Percentiles rank a stretch among this genome's conserved stretches.
These are phyloP conservation scores for Lomentospora prolificans DNA, from an alignment of 2,329 filamentous ascomycete genomes.

Conservation along the genomic window DNA sequence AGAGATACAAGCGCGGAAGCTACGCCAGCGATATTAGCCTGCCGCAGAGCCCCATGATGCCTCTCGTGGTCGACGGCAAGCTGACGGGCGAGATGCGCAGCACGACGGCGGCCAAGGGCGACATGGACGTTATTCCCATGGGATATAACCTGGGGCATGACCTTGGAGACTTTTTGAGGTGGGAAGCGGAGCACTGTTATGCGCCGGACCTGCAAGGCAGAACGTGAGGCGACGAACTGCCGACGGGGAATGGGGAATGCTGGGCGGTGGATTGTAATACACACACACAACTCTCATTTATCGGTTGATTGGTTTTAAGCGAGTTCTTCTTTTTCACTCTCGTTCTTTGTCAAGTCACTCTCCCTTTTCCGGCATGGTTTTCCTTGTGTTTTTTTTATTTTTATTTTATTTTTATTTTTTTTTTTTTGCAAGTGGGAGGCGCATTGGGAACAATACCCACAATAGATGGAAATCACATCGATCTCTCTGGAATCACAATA, in stretches of 20 bases:
- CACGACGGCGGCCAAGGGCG: slow-evolving; percentile 16
- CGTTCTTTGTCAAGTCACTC: not conserved
- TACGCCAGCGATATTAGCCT: slow-evolving; percentile 26
- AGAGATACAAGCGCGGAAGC: slow-evolving; percentile 19
- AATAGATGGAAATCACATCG: too few relatives aligned
- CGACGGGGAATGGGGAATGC: too few relatives aligned
- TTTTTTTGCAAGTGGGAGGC: too few relatives aligned
- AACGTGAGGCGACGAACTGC: not conserved
- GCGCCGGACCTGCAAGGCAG: slow-evolving; percentile 18
- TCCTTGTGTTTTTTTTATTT: not conserved
- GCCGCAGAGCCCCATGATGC: slow-evolving; percentile 39
- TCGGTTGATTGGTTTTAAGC: slow-evolving; percentile 6
- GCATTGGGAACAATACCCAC: too few relatives aligned
- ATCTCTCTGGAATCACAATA: too few relatives aligned
- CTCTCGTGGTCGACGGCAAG: slow-evolving; percentile 29
- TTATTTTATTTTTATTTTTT: slow-evolving; percentile 4
- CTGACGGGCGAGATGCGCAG: slow-evolving; percentile 13
- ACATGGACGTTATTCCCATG: slow-evolving; percentile 35
- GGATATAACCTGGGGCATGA: slow-evolving; percentile 51
- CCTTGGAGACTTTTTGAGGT: slow-evolving; percentile 46
- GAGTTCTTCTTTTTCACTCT: not conserved
- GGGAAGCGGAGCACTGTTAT: slow-evolving; percentile 44
- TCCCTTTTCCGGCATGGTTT: not conserved
- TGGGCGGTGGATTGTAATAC: not conserved
- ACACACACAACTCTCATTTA: not conserved